These are phyloP conservation scores for Elsinoe arachidis DNA, from an alignment of 2,329 filamentous ascomycete genomes.

Conservation along the genomic window DNA sequence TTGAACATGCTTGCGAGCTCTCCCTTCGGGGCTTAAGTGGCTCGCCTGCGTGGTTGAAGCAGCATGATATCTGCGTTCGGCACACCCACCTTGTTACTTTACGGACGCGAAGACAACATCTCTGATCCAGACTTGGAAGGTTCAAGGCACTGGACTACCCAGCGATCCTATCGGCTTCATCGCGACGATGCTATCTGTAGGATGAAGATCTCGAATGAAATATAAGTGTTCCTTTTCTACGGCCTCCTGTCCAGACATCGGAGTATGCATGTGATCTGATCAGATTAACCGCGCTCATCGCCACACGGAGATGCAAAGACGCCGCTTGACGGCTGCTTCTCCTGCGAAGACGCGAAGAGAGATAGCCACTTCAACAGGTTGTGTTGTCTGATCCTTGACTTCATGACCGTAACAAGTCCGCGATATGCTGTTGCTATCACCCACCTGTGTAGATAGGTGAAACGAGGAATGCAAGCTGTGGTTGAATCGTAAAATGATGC, in stretches of 20 bases:
- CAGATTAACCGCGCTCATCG: not conserved
- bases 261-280: not conserved
- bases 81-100: constrained; percentile 96
- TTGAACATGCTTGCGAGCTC: constrained; percentile 63
- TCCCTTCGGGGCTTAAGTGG: constrained; percentile 88
- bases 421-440: constrained; percentile 14
- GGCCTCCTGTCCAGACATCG: not conserved
- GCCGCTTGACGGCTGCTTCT: constrained; percentile 18
- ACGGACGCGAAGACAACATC: constrained; percentile 97
- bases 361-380: constrained; percentile 26
- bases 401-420: constrained; percentile 27
- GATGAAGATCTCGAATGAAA: too few species aligned
- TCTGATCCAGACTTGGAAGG: constrained; percentile 67
- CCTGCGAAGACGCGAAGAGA: constrained; percentile 24
- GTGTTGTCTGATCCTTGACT: constrained; percentile 20
- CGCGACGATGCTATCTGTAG: too few species aligned
- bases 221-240: not conserved
- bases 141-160: constrained; percentile 18
- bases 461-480: too few species aligned
- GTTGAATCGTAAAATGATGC: not conserved
- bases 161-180: too few species aligned
- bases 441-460: too few species aligned
- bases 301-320: constrained; percentile 17
- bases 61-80: constrained; percentile 98
- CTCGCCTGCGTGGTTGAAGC: constrained; percentile 55